Percentiles rank a stretch among this genome's conserved stretches.
phyloP scores from a whole-genome alignment of 257 asterid species.

The Capsicum pubescens region DNA sequence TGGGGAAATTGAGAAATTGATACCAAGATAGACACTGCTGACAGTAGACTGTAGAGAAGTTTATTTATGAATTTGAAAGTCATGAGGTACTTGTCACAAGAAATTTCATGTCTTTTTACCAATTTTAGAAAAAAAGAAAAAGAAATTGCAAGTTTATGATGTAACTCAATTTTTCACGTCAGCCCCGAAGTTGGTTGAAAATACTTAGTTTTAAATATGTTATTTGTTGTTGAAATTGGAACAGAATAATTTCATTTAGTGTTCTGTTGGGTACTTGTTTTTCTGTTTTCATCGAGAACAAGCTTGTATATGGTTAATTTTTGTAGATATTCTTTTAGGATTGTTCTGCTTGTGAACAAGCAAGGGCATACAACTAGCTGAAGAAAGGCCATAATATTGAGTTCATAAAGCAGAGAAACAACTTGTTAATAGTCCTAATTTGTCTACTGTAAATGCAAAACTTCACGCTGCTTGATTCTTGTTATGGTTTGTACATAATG shows the following conservation, averaged over 20 bases:
- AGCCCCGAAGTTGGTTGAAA: neutral
- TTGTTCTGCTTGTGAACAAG: slow-evolving; percentile 7
- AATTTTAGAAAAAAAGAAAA: neutral
- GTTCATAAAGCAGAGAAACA: neutral
- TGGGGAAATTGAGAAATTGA: neutral
- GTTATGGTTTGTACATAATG: neutral
- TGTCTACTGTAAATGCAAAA: neutral
- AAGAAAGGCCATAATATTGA: neutral
- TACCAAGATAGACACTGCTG: slow-evolving; percentile 2
- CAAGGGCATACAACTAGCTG: neutral
- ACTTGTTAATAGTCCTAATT: neutral
- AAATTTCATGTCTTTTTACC: neutral
- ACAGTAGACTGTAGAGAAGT: neutral
- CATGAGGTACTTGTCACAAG: neutral
- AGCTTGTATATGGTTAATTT: neutral
- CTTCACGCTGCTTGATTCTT: neutral
- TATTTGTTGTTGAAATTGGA: neutral
- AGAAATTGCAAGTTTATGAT: neutral
- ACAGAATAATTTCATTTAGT: neutral
- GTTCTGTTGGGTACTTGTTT: neutral
- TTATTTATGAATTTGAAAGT: neutral
- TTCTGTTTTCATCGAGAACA: neutral
- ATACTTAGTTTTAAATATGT: neutral
- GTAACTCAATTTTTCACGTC: neutral
- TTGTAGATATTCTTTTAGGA: neutral